Evolutionary conservation across 495 filamentous ascomycete genomes (phyloP).

Genomic region (Oleoguttula mirabilis): DNA sequence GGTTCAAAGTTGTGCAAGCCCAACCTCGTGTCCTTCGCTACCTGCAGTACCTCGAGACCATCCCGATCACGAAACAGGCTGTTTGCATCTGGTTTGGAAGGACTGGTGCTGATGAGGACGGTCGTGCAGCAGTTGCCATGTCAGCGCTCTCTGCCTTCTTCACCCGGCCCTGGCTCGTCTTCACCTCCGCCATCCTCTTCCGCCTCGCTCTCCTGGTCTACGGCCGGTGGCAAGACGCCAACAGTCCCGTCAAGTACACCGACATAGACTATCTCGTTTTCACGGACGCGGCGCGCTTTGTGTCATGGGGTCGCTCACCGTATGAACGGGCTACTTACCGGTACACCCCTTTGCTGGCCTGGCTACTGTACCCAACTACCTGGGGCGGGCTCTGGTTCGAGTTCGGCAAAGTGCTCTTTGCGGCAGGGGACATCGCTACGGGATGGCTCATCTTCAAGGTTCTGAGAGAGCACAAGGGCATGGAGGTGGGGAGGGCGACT

Average conservation of each 20-base stretch:
- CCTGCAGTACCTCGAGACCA: no score
- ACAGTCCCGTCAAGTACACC: slow-evolving; percentile 88
- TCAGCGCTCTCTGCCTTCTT: slow-evolving; percentile 25
- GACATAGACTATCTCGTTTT: slow-evolving; percentile 99
- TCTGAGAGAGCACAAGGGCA: slow-evolving; percentile 35
- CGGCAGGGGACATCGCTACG: slow-evolving; percentile 66
- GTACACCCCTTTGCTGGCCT: slow-evolving; percentile 87
- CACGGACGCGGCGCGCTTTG: slow-evolving; percentile 84
- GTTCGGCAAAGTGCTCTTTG: slow-evolving; percentile 82
- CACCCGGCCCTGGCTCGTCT: slow-evolving; percentile 41
- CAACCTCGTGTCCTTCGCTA: no score
- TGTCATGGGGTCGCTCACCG: slow-evolving; percentile 51
- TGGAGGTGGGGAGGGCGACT: slow-evolving; percentile 44
- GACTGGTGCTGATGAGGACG: no score
- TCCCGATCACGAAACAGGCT: no score
- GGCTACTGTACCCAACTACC: slow-evolving; percentile 74
- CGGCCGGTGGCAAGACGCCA: slow-evolving; percentile 79
- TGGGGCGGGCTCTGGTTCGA: slow-evolving; percentile 55
- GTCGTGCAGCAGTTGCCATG: no score
- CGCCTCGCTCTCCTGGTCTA: slow-evolving; percentile 65
- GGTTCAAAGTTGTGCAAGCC: no score
- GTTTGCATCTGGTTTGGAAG: no score
- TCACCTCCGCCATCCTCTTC: slow-evolving; percentile 54
- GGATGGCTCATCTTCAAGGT: slow-evolving; percentile 74
- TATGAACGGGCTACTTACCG: slow-evolving; percentile 90